Percentiles rank a stretch among this genome's conserved stretches.
These are phyloP conservation scores for Nannizziopsis barbatae DNA, from an alignment of 2,329 filamentous ascomycete species.

Conservation along the genomic window DNA sequence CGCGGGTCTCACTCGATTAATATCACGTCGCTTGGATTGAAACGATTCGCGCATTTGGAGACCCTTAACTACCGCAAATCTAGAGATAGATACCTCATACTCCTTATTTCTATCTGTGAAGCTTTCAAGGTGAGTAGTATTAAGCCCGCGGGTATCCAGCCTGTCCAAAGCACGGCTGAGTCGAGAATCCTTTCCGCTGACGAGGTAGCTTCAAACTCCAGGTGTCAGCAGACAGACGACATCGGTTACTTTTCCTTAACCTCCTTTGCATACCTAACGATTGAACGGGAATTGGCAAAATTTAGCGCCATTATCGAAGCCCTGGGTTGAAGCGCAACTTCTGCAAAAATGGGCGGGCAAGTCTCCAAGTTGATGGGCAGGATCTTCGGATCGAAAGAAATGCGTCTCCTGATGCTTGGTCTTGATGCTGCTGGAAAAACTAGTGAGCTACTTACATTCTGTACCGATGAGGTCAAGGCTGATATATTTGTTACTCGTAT, in stretches of 20 bases:
- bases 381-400: constrained; percentile 98
- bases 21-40: not conserved
- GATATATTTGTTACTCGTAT: constrained; percentile 2
- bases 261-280: not conserved
- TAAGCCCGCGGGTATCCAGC: no score
- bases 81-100: no score
- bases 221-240: no score
- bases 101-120: no score
- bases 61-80: no score
- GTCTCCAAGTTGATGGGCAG: constrained; percentile 96
- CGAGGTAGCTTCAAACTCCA: no score
- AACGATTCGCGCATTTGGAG: no score
- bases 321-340: not conserved
- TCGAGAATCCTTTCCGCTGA: no score
- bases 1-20: not conserved
- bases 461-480: not conserved
- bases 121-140: no score
- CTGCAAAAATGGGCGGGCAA: constrained; percentile 69
- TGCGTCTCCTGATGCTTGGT: constrained; percentile 96
- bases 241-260: no score
- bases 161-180: no score
- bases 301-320: not conserved
- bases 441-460: constrained; percentile 37
- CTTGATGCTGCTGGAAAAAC: constrained; percentile 98
- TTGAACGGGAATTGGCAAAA: not conserved